These are phyloP conservation scores for Stagonosporopsis cucurbitacearum DNA, from an alignment of 2,329 filamentous ascomycete genomes.

Conservation along the genomic window DNA sequence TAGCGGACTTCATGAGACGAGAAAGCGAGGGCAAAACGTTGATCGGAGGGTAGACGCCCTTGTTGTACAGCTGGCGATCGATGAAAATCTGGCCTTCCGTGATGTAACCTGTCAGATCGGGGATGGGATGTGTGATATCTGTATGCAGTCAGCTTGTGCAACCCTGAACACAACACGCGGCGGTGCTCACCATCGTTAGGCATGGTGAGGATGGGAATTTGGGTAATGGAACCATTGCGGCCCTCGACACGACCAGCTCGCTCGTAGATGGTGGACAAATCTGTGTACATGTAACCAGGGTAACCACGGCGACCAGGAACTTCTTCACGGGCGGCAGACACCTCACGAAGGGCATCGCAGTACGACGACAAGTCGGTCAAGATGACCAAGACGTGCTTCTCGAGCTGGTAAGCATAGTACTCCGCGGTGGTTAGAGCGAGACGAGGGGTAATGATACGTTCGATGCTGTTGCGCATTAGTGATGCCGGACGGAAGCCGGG, in stretches of 20 bases:
- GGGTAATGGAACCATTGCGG: constrained; percentile 97
- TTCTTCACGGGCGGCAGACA: constrained; percentile 97
- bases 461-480: constrained; percentile 69
- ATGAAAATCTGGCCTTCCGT: constrained; percentile 99
- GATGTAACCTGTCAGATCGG: constrained; percentile 98
- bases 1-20: constrained; percentile 99
- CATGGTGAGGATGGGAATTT: constrained; percentile 99
- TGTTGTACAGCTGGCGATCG: constrained; percentile 92
- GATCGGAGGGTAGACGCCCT: constrained; percentile 97
- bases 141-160: constrained; percentile 22
- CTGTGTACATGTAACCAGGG: constrained; percentile 99
- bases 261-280: constrained; percentile 99
- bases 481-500: constrained; percentile 1
- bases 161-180: not conserved
- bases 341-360: constrained; percentile 98
- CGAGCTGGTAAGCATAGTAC: constrained; percentile 99
- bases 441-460: constrained; percentile 99
- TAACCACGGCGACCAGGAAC: constrained; percentile 99
- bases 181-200: constrained; percentile 80
- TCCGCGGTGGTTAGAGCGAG: constrained; percentile 97
- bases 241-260: constrained; percentile 96
- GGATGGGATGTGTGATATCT: constrained; percentile 98
- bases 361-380: constrained; percentile 97
- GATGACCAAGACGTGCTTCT: constrained; percentile 99
- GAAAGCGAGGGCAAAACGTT: constrained; percentile 98